Percentiles rank a stretch among this genome's conserved stretches.
Evolutionary conservation across 2,329 filamentous ascomycete genomes (phyloP).

Genomic region (Aureobasidium sp.): DNA sequence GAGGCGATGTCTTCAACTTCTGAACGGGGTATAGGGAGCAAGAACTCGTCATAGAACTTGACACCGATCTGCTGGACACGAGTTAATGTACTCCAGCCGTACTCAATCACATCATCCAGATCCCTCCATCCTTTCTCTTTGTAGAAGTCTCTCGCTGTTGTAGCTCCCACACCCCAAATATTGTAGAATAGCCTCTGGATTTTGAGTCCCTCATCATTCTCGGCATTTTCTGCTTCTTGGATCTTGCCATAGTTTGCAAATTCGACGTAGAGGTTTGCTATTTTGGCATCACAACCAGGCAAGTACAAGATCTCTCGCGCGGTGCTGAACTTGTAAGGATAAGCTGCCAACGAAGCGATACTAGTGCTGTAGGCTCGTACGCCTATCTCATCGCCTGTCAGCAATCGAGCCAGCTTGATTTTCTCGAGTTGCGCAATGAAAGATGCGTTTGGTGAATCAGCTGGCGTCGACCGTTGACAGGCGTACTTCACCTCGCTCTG

Average conservation of each 20-base stretch:
- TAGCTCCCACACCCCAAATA: slow-evolving; percentile 87
- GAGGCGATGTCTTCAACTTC: slow-evolving; percentile 65
- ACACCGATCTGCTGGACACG: slow-evolving; percentile 87
- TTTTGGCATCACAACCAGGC: slow-evolving; percentile 74
- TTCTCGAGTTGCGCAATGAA: slow-evolving; percentile 70
- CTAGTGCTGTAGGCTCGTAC: slow-evolving; percentile 79
- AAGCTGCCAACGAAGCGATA: slow-evolving; percentile 76
- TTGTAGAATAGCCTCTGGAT: slow-evolving; percentile 64
- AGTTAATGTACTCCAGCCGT: slow-evolving; percentile 65
- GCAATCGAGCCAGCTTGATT: slow-evolving; percentile 60
- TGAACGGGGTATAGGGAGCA: slow-evolving; percentile 56
- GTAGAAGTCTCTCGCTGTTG: slow-evolving; percentile 75
- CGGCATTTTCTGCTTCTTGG: slow-evolving; percentile 54
- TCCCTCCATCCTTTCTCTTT: slow-evolving; percentile 67
- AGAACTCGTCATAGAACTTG: slow-evolving; percentile 87
- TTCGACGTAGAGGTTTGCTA: slow-evolving; percentile 68
- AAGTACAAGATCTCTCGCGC: slow-evolving; percentile 41
- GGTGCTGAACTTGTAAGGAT: slow-evolving; percentile 52
- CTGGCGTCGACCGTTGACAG: slow-evolving; percentile 68
- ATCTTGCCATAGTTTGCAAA: slow-evolving; percentile 55
- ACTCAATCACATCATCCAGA: slow-evolving; percentile 76
- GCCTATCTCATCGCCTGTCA: slow-evolving; percentile 69
- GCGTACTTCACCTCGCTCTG: slow-evolving; percentile 58
- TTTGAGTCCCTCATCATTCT: slow-evolving; percentile 54
- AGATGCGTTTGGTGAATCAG: slow-evolving; percentile 58